These are phyloP conservation scores for Meripilus lineatus DNA, from an alignment of 1,284 basidiomycete genomes.

Conservation along the genomic window DNA sequence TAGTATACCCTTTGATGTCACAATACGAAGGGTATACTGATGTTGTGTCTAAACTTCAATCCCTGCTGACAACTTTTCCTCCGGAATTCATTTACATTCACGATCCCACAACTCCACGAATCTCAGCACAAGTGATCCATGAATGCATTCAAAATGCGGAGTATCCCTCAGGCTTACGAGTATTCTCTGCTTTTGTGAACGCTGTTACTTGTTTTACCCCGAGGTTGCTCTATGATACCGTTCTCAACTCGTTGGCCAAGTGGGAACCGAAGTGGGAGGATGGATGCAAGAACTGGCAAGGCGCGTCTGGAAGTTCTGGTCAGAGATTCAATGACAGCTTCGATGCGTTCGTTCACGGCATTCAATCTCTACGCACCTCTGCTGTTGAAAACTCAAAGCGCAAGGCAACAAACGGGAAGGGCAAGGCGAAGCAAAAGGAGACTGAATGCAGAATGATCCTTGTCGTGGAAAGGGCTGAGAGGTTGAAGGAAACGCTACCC, in stretches of 20 bases:
- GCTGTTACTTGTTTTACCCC: conserved; percentile 63
- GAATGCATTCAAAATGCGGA: conserved; percentile 10
- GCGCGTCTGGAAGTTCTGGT: conserved; percentile 23
- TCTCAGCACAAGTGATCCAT: conserved; percentile 40
- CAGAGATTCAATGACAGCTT: conserved; percentile 53
- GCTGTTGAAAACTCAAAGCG: background rate
- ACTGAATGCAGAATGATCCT: conserved; percentile 46
- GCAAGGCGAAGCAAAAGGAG: conserved; percentile 31
- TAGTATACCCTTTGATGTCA: no score
- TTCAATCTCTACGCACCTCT: conserved; percentile 34
- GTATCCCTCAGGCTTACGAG: conserved; percentile 7
- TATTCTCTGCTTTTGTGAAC: conserved; percentile 45
- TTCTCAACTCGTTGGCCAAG: conserved; percentile 53
- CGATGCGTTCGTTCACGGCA: conserved; percentile 64
- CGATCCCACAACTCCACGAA: conserved; percentile 49
- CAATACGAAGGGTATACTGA: no score
- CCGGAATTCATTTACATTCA: conserved; percentile 71
- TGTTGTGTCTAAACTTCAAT: conserved; percentile 34
- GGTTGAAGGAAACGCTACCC: conserved; percentile 56
- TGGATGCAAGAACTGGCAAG: conserved; percentile 53
- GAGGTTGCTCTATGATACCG: conserved; percentile 64
- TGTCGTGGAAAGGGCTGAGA: conserved; percentile 66
- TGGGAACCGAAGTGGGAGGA: conserved; percentile 55
- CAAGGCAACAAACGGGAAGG: conserved; percentile 21
- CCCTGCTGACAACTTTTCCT: conserved; percentile 45